Percentiles rank a stretch among this genome's conserved stretches.
phyloP scores from a whole-genome alignment of 192 early-diverging fungal species.

The Dissophora ornata region DNA sequence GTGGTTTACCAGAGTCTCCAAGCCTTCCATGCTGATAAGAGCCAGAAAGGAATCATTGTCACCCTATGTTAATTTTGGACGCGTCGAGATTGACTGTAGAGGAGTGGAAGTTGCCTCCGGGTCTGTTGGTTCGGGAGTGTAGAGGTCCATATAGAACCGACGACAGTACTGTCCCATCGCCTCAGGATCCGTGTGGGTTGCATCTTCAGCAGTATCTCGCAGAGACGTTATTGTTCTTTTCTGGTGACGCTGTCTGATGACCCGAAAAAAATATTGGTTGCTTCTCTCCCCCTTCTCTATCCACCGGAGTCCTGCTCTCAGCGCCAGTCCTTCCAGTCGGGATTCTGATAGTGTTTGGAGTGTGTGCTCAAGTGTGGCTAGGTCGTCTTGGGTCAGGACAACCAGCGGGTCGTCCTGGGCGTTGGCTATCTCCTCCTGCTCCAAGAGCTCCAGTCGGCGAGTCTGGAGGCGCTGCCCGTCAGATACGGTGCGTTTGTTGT shows the following conservation, averaged over 20 bases:
- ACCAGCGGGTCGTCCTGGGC: background rate
- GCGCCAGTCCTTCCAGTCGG: constrained; percentile 1
- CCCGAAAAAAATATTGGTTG: constrained; percentile 27
- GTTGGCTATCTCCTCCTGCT: background rate
- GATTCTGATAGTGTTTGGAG: background rate
- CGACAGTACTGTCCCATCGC: too few relatives aligned
- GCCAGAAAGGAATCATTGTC: background rate
- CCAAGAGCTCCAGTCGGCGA: background rate
- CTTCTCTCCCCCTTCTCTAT: constrained; percentile 28
- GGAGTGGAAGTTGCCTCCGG: background rate
- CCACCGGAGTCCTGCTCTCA: constrained; percentile 12
- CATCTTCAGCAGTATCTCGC: background rate
- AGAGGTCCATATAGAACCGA: background rate
- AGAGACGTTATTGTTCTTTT: constrained; percentile 1
- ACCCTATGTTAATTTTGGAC: background rate
- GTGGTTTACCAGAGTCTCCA: background rate
- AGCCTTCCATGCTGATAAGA: background rate
- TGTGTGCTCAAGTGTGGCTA: background rate
- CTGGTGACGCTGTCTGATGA: constrained; percentile 12
- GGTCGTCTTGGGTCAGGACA: background rate
- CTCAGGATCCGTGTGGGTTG: background rate
- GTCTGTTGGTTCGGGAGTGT: background rate
- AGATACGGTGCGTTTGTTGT: too few relatives aligned
- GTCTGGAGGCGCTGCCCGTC: background rate
- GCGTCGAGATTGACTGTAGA: background rate